Conservation (phyloP, 1,284 basidiomycete species). For the Laetiporus sulphureus region DNA sequence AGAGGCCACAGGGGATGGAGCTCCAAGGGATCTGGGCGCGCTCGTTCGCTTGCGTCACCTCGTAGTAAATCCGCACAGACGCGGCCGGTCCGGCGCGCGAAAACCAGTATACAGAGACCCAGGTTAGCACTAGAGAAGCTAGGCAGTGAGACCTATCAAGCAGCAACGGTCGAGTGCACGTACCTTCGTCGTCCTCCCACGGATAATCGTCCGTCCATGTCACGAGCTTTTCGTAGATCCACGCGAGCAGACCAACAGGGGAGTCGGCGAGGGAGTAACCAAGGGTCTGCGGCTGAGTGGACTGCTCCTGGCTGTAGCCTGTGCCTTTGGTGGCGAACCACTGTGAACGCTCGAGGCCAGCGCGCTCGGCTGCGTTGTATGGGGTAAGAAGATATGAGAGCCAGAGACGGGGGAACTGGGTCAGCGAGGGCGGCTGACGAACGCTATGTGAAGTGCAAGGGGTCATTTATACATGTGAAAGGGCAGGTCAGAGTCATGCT, state of each 20-base stretch:
- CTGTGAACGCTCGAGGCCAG: slow-evolving; percentile 14
- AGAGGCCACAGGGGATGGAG: slow-evolving; percentile 25
- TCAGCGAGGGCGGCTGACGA: background rate
- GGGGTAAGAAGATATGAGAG: slow-evolving; percentile 19
- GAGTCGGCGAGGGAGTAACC: slow-evolving; percentile 44
- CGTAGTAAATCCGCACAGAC: slow-evolving; percentile 34
- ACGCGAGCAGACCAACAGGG: slow-evolving; percentile 50
- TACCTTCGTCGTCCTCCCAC: slow-evolving; percentile 47
- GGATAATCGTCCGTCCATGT: slow-evolving; percentile 44
- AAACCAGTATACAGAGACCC: slow-evolving; percentile 35
- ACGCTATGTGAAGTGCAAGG: too few relatives aligned
- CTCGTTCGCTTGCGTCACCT: slow-evolving; percentile 11
- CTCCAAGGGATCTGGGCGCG: slow-evolving; percentile 5
- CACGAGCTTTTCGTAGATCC: slow-evolving; percentile 56
- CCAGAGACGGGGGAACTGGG: background rate
- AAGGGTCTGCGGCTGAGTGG: slow-evolving; percentile 32
- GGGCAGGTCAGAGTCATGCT: too few relatives aligned
- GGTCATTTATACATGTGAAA: too few relatives aligned
- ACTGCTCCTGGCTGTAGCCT: slow-evolving; percentile 25
- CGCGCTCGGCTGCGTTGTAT: slow-evolving; percentile 30
- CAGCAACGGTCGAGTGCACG: background rate
- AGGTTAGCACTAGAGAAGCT: slow-evolving; percentile 27
- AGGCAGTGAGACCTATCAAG: background rate
- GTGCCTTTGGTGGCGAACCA: slow-evolving; percentile 19
- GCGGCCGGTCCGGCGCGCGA: slow-evolving; percentile 33